Percentiles rank a stretch among this genome's conserved stretches.
Evolutionary conservation across 2,329 filamentous ascomycete genomes (phyloP).

Genomic region (Chrysosporium queenslandicum): DNA sequence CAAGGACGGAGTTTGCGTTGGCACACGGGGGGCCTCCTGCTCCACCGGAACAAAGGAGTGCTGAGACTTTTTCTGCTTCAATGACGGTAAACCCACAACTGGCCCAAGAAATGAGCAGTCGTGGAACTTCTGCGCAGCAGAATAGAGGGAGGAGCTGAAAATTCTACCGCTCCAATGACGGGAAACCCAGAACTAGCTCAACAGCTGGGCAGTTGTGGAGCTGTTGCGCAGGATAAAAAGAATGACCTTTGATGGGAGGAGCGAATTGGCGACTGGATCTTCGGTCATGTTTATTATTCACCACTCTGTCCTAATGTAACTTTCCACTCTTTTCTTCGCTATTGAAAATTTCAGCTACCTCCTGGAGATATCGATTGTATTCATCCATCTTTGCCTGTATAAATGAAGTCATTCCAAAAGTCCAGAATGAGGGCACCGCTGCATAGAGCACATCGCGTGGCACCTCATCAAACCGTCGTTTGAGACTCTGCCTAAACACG

Average conservation of each 20-base stretch:
- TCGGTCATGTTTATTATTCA: background rate
- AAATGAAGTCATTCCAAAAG: conserved; percentile 12
- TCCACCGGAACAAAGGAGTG: conserved; percentile 3
- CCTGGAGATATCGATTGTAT: conserved; percentile 5
- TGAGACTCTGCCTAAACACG: conserved; percentile 5
- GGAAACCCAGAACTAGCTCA: too few species aligned
- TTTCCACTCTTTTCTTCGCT: background rate
- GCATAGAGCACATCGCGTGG: background rate
- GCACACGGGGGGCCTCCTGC: conserved; percentile 11
- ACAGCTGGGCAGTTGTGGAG: background rate
- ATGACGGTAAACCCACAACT: conserved; percentile 3
- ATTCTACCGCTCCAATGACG: too few species aligned
- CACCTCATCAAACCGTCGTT: background rate
- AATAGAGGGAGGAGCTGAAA: background rate
- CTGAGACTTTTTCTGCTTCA: background rate
- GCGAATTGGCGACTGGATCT: too few species aligned
- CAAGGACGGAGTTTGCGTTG: conserved; percentile 2
- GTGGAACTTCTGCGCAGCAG: background rate
- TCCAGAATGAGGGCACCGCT: conserved; percentile 13
- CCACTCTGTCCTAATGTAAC: background rate
- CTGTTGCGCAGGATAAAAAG: background rate
- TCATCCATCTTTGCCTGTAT: conserved; percentile 11
- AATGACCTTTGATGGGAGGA: background rate
- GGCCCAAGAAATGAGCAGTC: conserved; percentile 9
- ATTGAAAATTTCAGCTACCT: conserved; percentile 11